phyloP scores from a whole-genome alignment of 2,329 filamentous ascomycete genomes.

The Fusarium sambucinum region DNA sequence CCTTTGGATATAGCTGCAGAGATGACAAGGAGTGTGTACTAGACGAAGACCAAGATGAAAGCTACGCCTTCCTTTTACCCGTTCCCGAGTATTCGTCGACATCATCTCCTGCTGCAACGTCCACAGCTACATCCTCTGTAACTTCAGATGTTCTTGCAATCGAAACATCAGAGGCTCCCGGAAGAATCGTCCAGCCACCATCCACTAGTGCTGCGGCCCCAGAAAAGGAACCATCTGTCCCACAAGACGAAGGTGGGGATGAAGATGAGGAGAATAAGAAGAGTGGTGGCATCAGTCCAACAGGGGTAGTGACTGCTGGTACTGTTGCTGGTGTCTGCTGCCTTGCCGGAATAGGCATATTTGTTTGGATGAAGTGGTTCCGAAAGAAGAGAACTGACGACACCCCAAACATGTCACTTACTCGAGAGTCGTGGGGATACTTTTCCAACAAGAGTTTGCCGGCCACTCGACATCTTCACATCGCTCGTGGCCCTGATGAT shows the following conservation, averaged over 20 bases:
- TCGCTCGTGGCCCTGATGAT: constrained; percentile 44
- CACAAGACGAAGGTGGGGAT: constrained; percentile 14
- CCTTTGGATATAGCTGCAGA: constrained; percentile 46
- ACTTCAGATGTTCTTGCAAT: constrained; percentile 29
- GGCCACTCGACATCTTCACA: constrained; percentile 34
- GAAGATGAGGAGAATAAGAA: constrained; percentile 17
- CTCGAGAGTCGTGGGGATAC: constrained; percentile 39
- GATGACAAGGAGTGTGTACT: constrained; percentile 35
- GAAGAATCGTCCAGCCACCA: constrained; percentile 19
- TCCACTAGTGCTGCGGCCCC: constrained; percentile 16
- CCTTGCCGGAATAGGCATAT: constrained; percentile 40
- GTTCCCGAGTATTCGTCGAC: constrained; percentile 30
- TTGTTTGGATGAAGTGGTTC: constrained; percentile 47
- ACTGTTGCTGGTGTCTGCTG: constrained; percentile 45
- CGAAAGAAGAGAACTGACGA: constrained; percentile 30
- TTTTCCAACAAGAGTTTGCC: constrained; percentile 36
- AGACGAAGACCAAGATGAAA: constrained; percentile 39
- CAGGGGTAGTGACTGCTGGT: constrained; percentile 40
- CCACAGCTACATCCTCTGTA: constrained; percentile 12
- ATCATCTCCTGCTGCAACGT: constrained; percentile 6
- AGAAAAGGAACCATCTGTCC: constrained; percentile 18
- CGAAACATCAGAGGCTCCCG: constrained; percentile 39
- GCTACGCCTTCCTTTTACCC: constrained; percentile 40
- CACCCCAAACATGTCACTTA: constrained; percentile 13
- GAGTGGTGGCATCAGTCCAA: constrained; percentile 26